Conservation (phyloP, 768 basidiomycete genomes). For the Suillus placidus region DNA sequence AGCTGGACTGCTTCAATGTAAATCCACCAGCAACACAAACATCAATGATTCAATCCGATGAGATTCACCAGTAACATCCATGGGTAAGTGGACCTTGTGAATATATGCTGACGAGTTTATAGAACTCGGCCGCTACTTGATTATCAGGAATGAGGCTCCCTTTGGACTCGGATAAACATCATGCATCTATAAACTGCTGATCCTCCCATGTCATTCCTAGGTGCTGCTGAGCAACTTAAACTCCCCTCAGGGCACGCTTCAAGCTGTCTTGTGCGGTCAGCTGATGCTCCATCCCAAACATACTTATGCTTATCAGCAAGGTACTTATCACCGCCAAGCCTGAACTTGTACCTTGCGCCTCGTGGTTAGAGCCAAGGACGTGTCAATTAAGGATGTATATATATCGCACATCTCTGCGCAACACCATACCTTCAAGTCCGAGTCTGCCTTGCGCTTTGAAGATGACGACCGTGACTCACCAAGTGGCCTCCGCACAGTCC, state of each 20-base stretch:
- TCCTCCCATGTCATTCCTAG: background rate
- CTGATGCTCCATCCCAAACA: slow-evolving; percentile 45
- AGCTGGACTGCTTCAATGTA: too few relatives aligned
- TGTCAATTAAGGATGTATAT: background rate
- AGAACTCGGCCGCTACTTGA: background rate
- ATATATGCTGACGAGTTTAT: background rate
- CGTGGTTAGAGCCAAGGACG: background rate
- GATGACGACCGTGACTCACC: background rate
- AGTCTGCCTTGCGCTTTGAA: background rate
- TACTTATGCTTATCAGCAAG: background rate
- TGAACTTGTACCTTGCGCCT: background rate
- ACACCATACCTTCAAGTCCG: background rate
- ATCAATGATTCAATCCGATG: too few relatives aligned
- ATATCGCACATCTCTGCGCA: background rate
- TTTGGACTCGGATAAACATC: background rate
- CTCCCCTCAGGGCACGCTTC: slow-evolving; percentile 65
- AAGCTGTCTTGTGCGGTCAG: slow-evolving; percentile 63
- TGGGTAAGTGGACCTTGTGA: background rate
- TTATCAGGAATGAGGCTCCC: background rate
- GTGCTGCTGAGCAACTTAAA: slow-evolving; percentile 36
- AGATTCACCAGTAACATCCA: background rate
- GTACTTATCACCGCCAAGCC: background rate
- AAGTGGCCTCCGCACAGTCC: background rate
- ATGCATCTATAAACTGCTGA: background rate
- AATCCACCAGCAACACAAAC: too few relatives aligned